Evolutionary conservation across 208 protist species (phyloP), one percentile per base, ranked within the genome.

Genomic region (Leishmania martiniquensis): DNA sequence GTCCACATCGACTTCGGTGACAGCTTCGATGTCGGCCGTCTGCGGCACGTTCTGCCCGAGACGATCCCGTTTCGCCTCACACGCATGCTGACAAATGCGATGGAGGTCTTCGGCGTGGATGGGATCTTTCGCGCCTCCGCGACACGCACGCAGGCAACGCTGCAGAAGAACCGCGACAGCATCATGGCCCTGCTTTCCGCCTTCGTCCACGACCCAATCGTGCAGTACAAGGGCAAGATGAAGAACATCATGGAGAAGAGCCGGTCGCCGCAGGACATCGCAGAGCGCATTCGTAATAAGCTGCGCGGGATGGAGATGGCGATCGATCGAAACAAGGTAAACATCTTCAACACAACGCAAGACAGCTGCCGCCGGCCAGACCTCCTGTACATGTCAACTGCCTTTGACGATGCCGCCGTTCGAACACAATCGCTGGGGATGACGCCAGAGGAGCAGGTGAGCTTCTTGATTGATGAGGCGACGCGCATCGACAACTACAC

Each of bases 1-100:
- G 90, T 99, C 37, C 99, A 99, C 91, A 99, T 99, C 85, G 99
- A 99, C 92, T 99, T 99, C 92, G 99, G 99, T 54, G 99, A 99
- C 88, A 99, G 99, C 87, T 99, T 99, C 84, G 99, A 99, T 84
- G 98, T 99, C 0, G 99, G 99, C 4, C 98, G 99, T 82, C 83
- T 98, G 65, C 88, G 99, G 25, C 98, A 99, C 62, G 98, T 99
- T 69, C 99, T 99, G 72, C 99, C 99, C 3, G 99, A 99, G 90
- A 99, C 97, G 34, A 91, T 99, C 34, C 99, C 99, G 29, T 99
- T 99, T 93, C 94, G 99, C 59, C 93, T 99, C 2, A 99, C 99
- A 20, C 93, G 99, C 62, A 99, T 99, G 98, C 92, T 99, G 20
- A 97, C 99, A 42, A 99, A 99, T 70, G 99, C 99, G 20, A 99